A percentile compares a stretch with the other conserved stretches of the same genome.
Evolutionary conservation across 305 asterid species (phyloP).

Genomic region (Fraxinus xanthoxyloides): DNA sequence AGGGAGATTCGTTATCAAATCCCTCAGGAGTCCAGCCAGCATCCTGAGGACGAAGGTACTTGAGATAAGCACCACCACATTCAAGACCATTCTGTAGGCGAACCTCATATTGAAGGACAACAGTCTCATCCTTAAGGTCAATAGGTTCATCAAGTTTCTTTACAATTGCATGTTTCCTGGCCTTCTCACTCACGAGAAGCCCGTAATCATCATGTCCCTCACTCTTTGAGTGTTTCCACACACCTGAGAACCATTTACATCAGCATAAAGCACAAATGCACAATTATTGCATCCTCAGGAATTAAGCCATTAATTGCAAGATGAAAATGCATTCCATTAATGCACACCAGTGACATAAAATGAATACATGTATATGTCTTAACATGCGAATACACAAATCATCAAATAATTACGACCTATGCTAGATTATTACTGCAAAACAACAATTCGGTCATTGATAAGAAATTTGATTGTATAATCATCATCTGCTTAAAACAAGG

Average conservation of each 20-base stretch:
- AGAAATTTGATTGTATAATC: not conserved
- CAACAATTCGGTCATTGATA: not conserved
- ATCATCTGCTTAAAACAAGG: not conserved
- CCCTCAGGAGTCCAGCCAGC: slow-evolving; percentile 47
- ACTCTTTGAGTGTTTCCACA: slow-evolving; percentile 51
- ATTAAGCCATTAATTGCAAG: not conserved
- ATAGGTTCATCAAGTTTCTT: slow-evolving; percentile 40
- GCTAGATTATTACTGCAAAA: not conserved
- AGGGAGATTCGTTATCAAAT: slow-evolving; percentile 49
- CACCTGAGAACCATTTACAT: slow-evolving; percentile 26
- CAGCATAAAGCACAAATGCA: not conserved
- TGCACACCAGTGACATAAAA: not conserved
- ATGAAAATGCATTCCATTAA: not conserved
- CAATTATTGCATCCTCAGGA: not conserved
- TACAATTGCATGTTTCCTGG: slow-evolving; percentile 45
- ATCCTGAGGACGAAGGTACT: slow-evolving; percentile 50
- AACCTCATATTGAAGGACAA: slow-evolving; percentile 46
- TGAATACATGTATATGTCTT: not conserved
- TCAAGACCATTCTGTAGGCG: slow-evolving; percentile 54
- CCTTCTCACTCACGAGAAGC: slow-evolving; percentile 52
- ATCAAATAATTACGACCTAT: not conserved
- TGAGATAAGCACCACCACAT: slow-evolving; percentile 56
- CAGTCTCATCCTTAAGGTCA: slow-evolving; percentile 39
- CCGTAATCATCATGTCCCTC: slow-evolving; percentile 56
- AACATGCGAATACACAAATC: not conserved